Evolutionary conservation across 495 filamentous ascomycete genomes (phyloP).

Genomic region (Chaetomium tenue): DNA sequence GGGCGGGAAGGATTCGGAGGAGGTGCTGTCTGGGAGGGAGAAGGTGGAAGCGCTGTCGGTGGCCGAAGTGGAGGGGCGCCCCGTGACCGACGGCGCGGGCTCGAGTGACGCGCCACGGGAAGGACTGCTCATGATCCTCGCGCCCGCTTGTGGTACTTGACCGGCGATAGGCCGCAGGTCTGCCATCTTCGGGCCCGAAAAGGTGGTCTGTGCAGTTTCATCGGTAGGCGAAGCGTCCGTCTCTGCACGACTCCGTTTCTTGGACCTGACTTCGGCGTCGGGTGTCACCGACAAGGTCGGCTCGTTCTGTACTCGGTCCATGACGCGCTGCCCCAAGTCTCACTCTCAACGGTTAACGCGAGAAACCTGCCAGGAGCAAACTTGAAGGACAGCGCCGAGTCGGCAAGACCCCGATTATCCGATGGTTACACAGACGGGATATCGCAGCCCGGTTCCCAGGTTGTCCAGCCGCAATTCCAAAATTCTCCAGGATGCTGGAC

Average conservation of each 20-base stretch:
- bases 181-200: background rate
- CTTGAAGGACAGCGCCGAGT: background rate
- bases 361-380: background rate
- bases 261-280: background rate
- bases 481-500: background rate
- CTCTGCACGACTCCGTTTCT: conserved; percentile 18
- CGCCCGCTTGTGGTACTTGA: background rate
- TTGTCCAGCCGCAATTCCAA: conserved; percentile 6
- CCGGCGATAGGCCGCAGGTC: background rate
- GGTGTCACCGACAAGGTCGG: conserved; percentile 13
- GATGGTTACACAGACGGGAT: conserved; percentile 14
- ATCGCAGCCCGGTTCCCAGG: background rate
- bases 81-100: background rate
- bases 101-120: conserved; percentile 12
- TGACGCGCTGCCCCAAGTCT: conserved; percentile 6
- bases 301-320: conserved; percentile 19
- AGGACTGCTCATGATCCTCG: background rate
- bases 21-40: conserved; percentile 16
- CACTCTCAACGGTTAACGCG: background rate
- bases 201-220: background rate
- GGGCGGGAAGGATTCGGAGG: conserved; percentile 16
- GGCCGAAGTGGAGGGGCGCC: background rate
- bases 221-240: conserved; percentile 12
- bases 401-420: background rate
- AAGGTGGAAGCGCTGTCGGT: conserved; percentile 16